These are phyloP conservation scores for Hypoxylon sp. DNA, from an alignment of 2,329 filamentous ascomycete species.

Conservation along the genomic window DNA sequence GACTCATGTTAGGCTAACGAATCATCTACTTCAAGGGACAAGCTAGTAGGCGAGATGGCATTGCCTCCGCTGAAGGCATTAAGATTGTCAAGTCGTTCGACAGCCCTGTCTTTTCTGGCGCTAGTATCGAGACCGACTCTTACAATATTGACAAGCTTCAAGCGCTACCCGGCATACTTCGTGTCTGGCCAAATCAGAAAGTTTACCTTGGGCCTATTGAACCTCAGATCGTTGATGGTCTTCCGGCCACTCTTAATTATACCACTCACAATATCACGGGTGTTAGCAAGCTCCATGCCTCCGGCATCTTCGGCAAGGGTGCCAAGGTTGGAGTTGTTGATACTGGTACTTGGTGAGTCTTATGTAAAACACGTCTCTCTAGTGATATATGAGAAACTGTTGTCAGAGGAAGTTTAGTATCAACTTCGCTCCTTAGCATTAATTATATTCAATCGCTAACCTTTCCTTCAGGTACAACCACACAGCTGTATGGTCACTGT, in stretches of 20 bases:
- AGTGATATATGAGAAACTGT: neutral
- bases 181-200: slow-evolving; percentile 46
- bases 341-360: slow-evolving; percentile 35
- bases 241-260: slow-evolving; percentile 36
- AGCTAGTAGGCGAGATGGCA: slow-evolving; percentile 41
- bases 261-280: slow-evolving; percentile 42
- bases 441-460: neutral
- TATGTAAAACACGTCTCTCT: neutral
- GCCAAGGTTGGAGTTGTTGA: slow-evolving; percentile 42
- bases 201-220: slow-evolving; percentile 41
- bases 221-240: slow-evolving; percentile 18
- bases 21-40: slow-evolving; percentile 26
- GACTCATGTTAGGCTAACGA: slow-evolving; percentile 1
- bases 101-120: slow-evolving; percentile 51
- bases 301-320: slow-evolving; percentile 42
- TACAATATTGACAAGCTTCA: slow-evolving; percentile 55
- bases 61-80: slow-evolving; percentile 38
- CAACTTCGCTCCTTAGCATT: neutral
- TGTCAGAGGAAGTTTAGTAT: too few relatives aligned
- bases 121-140: slow-evolving; percentile 51
- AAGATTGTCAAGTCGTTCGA: slow-evolving; percentile 50
- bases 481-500: slow-evolving; percentile 20
- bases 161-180: slow-evolving; percentile 49
- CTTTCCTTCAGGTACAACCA: slow-evolving; percentile 33
- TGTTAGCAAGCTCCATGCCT: slow-evolving; percentile 41